Evolutionary conservation across 2,329 filamentous ascomycete species (phyloP).

Genomic region (Aspergillus sp.): DNA sequence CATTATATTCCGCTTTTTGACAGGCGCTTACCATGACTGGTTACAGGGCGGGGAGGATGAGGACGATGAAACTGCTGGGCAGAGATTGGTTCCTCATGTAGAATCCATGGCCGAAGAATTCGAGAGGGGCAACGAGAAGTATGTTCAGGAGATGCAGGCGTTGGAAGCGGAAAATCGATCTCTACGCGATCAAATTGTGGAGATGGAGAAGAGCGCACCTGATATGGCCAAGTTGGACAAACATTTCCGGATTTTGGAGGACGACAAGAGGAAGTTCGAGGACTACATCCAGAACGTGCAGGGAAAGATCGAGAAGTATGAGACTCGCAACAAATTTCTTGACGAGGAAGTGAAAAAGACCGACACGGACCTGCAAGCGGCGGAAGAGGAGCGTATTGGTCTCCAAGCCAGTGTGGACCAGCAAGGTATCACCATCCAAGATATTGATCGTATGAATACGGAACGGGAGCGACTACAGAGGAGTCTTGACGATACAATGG

Average conservation of each 20-base stretch:
- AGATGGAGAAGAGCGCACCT: conserved; percentile 78
- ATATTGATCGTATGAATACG: conserved; percentile 98
- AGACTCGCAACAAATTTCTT: conserved; percentile 70
- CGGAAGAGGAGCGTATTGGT: conserved; percentile 70
- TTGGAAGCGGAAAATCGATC: conserved; percentile 80
- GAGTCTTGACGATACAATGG: conserved; percentile 68
- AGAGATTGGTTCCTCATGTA: conserved; percentile 73
- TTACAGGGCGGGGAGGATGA: conserved; percentile 85
- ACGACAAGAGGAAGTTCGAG: conserved; percentile 91
- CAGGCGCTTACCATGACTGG: conserved; percentile 88
- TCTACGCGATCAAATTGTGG: conserved; percentile 77
- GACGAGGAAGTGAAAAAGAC: conserved; percentile 80
- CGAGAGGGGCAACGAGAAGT: conserved; percentile 74
- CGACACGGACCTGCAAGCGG: conserved; percentile 65
- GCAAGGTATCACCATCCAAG: conserved; percentile 91
- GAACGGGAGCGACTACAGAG: conserved; percentile 91
- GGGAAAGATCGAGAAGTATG: conserved; percentile 82
- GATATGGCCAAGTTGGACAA: conserved; percentile 79
- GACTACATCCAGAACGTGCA: conserved; percentile 83
- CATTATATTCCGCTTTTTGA: conserved; percentile 90
- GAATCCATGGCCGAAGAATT: conserved; percentile 84
- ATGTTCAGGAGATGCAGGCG: conserved; percentile 73
- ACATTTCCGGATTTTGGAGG: conserved; percentile 86
- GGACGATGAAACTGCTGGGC: conserved; percentile 73
- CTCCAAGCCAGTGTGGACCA: conserved; percentile 84